A percentile compares a stretch with the other conserved stretches of the same genome.
These are phyloP conservation scores for Thinopyrum obtusiflorum DNA, from an alignment of 202 grass and related monocot genomes.

Conservation along the genomic window DNA sequence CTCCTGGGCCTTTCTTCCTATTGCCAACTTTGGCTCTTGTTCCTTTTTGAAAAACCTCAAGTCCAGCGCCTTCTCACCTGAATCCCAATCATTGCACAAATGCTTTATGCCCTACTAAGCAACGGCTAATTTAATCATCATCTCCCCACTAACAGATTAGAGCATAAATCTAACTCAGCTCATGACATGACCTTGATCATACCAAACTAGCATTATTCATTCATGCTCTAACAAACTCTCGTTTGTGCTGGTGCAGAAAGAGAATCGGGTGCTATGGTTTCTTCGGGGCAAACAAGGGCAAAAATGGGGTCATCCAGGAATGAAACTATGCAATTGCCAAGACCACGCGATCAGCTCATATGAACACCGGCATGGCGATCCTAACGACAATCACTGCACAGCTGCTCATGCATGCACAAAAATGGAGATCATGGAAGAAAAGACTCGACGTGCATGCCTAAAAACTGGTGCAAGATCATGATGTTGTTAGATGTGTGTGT, in stretches of 20 bases:
- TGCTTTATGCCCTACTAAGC: slow-evolving; percentile 18
- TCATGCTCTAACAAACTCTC: neutral
- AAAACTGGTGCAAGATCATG: neutral
- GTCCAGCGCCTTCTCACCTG: neutral
- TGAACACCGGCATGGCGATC: neutral
- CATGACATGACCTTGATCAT: neutral
- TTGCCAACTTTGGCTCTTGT: neutral
- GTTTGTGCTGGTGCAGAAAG: slow-evolving; percentile 42
- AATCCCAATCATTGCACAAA: slow-evolving; percentile 11
- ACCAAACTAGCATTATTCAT: neutral
- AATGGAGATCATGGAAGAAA: slow-evolving; percentile 15
- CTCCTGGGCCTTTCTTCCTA: slow-evolving; percentile 18
- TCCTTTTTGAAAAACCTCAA: slow-evolving; percentile 3
- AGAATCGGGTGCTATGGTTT: slow-evolving; percentile 55
- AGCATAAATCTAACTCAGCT: slow-evolving; percentile 5
- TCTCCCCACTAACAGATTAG: slow-evolving; percentile 23
- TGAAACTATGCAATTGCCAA: neutral
- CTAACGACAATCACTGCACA: neutral
- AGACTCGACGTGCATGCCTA: neutral
- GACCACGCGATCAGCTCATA: neutral
- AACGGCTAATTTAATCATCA: slow-evolving; percentile 29
- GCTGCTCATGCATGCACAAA: neutral
- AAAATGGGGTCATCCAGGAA: slow-evolving; percentile 22
- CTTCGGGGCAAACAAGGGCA: slow-evolving; percentile 34
- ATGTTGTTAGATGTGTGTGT: too few relatives aligned